phyloP scores from a whole-genome alignment of 768 basidiomycete species.

The Coprinellus aureogranulatus region DNA sequence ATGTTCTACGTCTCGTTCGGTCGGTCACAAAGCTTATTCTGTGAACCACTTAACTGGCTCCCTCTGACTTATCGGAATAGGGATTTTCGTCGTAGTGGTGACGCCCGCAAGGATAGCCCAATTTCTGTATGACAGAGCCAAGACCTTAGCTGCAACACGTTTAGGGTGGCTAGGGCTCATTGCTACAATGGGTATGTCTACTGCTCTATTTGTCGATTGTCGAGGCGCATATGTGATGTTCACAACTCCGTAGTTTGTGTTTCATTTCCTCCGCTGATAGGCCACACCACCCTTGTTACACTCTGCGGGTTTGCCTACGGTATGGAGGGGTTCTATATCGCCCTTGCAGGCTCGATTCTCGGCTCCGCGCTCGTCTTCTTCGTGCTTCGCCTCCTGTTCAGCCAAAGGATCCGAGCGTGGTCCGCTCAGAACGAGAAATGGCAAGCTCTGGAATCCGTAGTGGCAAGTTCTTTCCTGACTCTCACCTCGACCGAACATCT shows the following conservation, averaged over 20 bases:
- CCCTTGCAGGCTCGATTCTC: slow-evolving; percentile 54
- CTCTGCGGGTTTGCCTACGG: slow-evolving; percentile 85
- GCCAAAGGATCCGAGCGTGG: slow-evolving; percentile 55
- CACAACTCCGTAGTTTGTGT: slow-evolving; percentile 34
- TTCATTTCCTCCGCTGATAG: slow-evolving; percentile 62
- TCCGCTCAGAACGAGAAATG: slow-evolving; percentile 65
- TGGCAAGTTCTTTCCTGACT: slow-evolving; percentile 45
- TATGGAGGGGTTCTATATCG: slow-evolving; percentile 69
- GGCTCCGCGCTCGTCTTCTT: slow-evolving; percentile 66
- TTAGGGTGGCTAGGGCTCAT: slow-evolving; percentile 64
- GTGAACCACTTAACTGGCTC: neutral
- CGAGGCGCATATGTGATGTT: slow-evolving; percentile 17
- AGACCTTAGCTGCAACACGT: slow-evolving; percentile 52
- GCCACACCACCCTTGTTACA: slow-evolving; percentile 64
- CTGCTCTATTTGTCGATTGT: neutral
- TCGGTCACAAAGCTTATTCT: slow-evolving; percentile 13
- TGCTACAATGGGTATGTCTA: slow-evolving; percentile 43
- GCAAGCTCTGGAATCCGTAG: slow-evolving; percentile 73
- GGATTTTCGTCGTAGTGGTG: slow-evolving; percentile 45
- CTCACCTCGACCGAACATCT: neutral
- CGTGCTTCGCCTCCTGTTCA: slow-evolving; percentile 58
- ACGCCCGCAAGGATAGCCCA: slow-evolving; percentile 69
- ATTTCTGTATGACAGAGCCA: slow-evolving; percentile 65
- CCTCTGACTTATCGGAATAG: slow-evolving; percentile 17
- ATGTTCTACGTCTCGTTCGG: slow-evolving; percentile 21